A percentile compares a stretch with the other conserved stretches of the same genome.
phyloP scores from a whole-genome alignment of 169 alveolate species.

The Plasmodium inui region DNA sequence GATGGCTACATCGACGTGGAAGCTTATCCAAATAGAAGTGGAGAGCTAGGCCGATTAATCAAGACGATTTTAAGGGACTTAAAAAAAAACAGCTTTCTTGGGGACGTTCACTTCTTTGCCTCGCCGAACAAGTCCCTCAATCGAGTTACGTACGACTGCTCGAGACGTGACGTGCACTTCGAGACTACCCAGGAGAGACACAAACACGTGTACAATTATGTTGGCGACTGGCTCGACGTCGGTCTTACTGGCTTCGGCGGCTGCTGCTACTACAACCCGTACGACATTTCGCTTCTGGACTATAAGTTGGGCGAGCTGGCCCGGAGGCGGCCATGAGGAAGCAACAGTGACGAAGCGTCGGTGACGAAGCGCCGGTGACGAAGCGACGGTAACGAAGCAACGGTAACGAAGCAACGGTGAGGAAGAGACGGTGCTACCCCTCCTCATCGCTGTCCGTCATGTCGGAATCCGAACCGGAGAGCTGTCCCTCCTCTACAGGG shows the following conservation, averaged over 20 bases:
- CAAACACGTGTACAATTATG: conserved; percentile 27
- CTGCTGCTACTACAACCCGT: conserved; percentile 51
- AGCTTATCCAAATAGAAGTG: conserved; percentile 14
- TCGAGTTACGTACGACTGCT: not conserved
- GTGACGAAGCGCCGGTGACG: too few species aligned
- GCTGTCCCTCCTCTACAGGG: not conserved
- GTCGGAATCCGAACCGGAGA: conserved; percentile 26
- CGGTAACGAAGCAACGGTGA: too few species aligned
- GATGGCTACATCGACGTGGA: conserved; percentile 9
- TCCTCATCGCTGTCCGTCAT: conserved; percentile 63
- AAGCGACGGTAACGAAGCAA: too few species aligned
- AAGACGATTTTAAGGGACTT: conserved; percentile 1
- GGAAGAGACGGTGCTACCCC: not conserved
- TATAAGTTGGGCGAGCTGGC: not conserved
- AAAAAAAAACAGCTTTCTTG: conserved; percentile 28
- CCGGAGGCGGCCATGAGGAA: not conserved
- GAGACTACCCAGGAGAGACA: not conserved
- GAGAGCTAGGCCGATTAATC: not conserved
- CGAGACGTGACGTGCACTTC: not conserved
- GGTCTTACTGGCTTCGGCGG: conserved; percentile 62
- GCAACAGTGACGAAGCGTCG: too few species aligned
- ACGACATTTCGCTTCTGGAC: conserved; percentile 40
- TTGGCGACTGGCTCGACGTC: conserved; percentile 27
- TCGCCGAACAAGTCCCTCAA: conserved; percentile 53
- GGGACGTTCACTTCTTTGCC: conserved; percentile 47